Evolutionary conservation across 805 yeast species (phyloP).

Genomic region (Pichia phayaonensis): DNA sequence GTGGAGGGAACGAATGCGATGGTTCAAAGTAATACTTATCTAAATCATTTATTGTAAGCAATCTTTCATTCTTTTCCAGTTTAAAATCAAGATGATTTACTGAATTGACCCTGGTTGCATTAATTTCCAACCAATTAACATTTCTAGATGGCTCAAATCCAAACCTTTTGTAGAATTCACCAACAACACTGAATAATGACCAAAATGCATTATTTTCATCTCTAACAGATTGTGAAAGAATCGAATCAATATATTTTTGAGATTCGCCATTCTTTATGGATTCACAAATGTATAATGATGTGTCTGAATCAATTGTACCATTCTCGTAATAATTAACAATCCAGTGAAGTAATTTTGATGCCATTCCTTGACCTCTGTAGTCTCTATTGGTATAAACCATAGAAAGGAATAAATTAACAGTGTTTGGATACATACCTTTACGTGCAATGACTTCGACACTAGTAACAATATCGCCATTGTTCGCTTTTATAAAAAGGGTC

Average conservation of each 20-base stretch:
- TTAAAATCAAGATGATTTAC: not conserved
- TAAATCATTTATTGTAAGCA: not conserved
- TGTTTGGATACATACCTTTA: not conserved
- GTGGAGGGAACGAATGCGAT: not conserved
- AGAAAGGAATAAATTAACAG: not conserved
- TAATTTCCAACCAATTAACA: not conserved
- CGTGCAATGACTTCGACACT: not conserved
- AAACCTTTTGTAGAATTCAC: slow-evolving; percentile 5
- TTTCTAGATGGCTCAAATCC: slow-evolving; percentile 1
- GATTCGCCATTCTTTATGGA: not conserved
- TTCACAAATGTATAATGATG: not conserved
- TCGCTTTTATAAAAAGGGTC: not conserved
- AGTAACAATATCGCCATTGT: not conserved
- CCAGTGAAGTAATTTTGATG: slow-evolving; percentile 2
- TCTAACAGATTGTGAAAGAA: not conserved
- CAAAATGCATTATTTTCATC: not conserved
- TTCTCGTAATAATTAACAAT: slow-evolving; percentile 6
- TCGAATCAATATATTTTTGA: not conserved
- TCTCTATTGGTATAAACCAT: slow-evolving; percentile 7
- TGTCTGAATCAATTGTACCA: slow-evolving; percentile 1
- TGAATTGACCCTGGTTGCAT: not conserved
- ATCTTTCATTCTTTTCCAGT: not conserved
- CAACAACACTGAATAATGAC: slow-evolving; percentile 8
- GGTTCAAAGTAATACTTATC: not conserved
- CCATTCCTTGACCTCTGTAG: slow-evolving; percentile 6